Conservation (phyloP, 805 yeast genomes). For the Kodamaea neixiangensis region DNA sequence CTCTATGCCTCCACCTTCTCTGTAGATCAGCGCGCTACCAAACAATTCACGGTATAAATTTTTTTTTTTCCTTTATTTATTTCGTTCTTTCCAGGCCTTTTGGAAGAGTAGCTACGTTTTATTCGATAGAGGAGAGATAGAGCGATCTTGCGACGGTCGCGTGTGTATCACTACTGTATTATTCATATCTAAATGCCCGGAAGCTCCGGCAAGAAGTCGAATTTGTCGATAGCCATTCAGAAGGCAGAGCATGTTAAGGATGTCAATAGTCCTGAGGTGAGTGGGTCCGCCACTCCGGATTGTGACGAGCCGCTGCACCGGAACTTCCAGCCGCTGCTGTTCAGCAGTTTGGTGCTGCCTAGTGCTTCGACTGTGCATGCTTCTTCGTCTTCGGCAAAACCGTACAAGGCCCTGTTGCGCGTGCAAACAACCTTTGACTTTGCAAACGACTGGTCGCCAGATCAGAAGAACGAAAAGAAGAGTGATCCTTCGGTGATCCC, state of each 20-base stretch:
- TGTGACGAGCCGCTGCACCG: conserved; percentile 17
- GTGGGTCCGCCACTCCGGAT: conserved; percentile 16
- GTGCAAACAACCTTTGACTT: conserved; percentile 38
- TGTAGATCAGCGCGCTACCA: not conserved
- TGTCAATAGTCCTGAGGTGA: conserved; percentile 24
- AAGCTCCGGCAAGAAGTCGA: conserved; percentile 35
- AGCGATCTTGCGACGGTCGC: conserved; percentile 1
- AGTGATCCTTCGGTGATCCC: no score
- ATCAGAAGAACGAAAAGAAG: not conserved
- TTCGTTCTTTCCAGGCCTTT: not conserved
- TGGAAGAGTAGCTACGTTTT: not conserved
- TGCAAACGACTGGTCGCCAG: conserved; percentile 11
- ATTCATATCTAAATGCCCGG: conserved; percentile 20
- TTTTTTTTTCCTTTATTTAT: not conserved
- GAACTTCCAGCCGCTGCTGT: conserved; percentile 16
- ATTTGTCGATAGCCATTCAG: conserved; percentile 46
- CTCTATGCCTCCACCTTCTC: not conserved
- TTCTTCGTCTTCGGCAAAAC: conserved; percentile 33
- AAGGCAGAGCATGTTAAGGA: conserved; percentile 31
- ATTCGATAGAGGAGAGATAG: not conserved
- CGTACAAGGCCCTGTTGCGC: conserved; percentile 40
- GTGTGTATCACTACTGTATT: conserved; percentile 1
- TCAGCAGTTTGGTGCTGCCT: conserved; percentile 23
- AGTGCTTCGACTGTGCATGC: conserved; percentile 33
- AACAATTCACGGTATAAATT: not conserved